Percentiles rank a stretch among this genome's conserved stretches.
phyloP scores from a whole-genome alignment of 495 filamentous ascomycete species.

The Penicillium roqueforti region DNA sequence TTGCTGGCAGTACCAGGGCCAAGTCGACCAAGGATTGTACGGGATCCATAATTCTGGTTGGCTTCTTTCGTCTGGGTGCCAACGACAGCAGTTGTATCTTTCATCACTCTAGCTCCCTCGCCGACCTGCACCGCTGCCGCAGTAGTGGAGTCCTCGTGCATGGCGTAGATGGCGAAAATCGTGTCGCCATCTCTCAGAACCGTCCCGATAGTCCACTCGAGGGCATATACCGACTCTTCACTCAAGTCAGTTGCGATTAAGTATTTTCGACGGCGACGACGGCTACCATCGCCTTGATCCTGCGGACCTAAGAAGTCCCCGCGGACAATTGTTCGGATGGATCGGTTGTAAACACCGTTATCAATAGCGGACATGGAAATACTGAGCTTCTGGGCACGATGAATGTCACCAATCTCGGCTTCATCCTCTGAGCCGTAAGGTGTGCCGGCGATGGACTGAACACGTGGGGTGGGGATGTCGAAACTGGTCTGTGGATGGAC shows the following conservation, averaged over 20 bases:
- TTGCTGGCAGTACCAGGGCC: constrained; percentile 41
- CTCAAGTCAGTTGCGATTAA: constrained; percentile 90
- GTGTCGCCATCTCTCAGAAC: constrained; percentile 95
- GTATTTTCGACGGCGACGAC: constrained; percentile 75
- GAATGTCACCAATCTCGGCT: constrained; percentile 76
- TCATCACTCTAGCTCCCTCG: constrained; percentile 61
- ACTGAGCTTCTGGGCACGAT: constrained; percentile 75
- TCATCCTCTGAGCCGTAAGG: constrained; percentile 85
- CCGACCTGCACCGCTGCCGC: constrained; percentile 46
- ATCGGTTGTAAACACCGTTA: constrained; percentile 71
- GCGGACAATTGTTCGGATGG: constrained; percentile 81
- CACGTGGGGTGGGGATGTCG: constrained; percentile 47
- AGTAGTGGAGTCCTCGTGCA: constrained; percentile 67
- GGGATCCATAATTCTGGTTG: constrained; percentile 26
- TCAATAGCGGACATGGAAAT: constrained; percentile 73
- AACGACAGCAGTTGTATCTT: constrained; percentile 61
- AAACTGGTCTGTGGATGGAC: constrained; percentile 82
- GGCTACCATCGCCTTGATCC: constrained; percentile 68
- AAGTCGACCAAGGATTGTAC: constrained; percentile 34
- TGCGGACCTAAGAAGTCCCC: constrained; percentile 74
- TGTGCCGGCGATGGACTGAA: constrained; percentile 64
- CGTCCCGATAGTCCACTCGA: constrained; percentile 96
- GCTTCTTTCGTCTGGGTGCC: constrained; percentile 49
- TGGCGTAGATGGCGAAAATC: constrained; percentile 82
- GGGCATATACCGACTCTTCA: constrained; percentile 86